phyloP scores from a whole-genome alignment of 257 asterid species.

The Scutellaria minor region DNA sequence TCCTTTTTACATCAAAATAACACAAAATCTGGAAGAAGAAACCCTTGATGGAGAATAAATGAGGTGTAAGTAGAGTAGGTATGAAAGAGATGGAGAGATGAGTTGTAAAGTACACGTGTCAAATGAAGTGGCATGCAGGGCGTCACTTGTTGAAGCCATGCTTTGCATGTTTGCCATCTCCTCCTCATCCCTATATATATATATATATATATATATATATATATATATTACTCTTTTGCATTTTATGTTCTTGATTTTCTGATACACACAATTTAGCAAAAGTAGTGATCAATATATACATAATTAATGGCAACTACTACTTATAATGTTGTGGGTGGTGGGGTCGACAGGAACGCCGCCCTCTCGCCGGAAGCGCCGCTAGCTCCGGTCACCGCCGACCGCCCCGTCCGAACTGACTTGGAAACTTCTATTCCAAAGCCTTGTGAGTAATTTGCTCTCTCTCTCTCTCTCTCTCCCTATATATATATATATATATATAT shows the following conservation, averaged over 20 bases:
- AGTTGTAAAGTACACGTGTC: conserved; percentile 27
- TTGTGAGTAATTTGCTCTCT: conserved; percentile 46
- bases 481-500: no score
- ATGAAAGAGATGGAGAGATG: no score
- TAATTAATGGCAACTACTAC: conserved; percentile 28
- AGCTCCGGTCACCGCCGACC: conserved; percentile 74
- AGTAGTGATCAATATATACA: no score
- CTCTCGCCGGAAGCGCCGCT: conserved; percentile 69
- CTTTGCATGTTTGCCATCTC: conserved; percentile 47
- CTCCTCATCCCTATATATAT: not conserved
- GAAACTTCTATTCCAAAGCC: conserved; percentile 81
- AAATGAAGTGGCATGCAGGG: not conserved
- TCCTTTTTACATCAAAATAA: no score
- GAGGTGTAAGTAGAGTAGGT: no score
- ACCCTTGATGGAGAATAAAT: no score
- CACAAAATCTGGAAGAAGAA: no score
- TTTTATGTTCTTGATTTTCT: no score
- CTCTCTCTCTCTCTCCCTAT: no score
- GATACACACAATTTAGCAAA: not conserved
- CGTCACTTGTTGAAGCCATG: conserved; percentile 25
- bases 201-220: not conserved
- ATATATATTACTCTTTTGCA: not conserved
- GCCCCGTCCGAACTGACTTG: conserved; percentile 67
- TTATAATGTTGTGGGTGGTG: conserved; percentile 33
- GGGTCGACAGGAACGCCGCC: conserved; percentile 53